phyloP scores from a whole-genome alignment of 1,284 basidiomycete genomes.

The Sanghuangporus sanghuang region DNA sequence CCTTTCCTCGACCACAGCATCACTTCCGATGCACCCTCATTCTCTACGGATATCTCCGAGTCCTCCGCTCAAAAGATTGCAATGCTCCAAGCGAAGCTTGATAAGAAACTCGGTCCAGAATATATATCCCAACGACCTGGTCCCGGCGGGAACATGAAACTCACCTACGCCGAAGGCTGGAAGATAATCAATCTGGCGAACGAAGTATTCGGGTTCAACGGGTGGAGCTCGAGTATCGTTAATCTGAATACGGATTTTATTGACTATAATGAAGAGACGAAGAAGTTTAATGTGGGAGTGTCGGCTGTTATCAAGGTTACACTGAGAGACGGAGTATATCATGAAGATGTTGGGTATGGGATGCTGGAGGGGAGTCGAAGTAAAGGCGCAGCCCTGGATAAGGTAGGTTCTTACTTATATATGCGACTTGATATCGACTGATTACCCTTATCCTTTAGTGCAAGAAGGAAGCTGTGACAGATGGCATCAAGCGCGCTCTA shows the following conservation, averaged over 20 bases:
- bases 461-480: constrained; percentile 97
- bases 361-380: constrained; percentile 79
- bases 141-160: constrained; percentile 78
- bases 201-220: constrained; percentile 98
- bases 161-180: constrained; percentile 97
- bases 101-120: constrained; percentile 90
- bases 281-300: constrained; percentile 71
- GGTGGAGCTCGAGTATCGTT: constrained; percentile 88
- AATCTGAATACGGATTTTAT: constrained; percentile 72
- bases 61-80: constrained; percentile 63
- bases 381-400: constrained; percentile 87
- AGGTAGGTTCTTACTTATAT: constrained; percentile 49
- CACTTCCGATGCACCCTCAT: constrained; percentile 26
- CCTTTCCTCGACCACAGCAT: constrained; percentile 14
- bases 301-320: constrained; percentile 86
- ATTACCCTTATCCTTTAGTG: constrained; percentile 48
- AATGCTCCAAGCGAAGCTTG: constrained; percentile 75
- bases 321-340: constrained; percentile 82
- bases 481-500: constrained; percentile 87
- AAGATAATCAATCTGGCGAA: constrained; percentile 95
- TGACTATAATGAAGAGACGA: constrained; percentile 66
- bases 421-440: neutral
- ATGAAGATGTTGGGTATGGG: constrained; percentile 94
- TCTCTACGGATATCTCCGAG: constrained; percentile 41
- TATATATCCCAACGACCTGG: constrained; percentile 88